These are phyloP conservation scores for Aspergillus pseudonomiae DNA, from an alignment of 2,329 filamentous ascomycete species.

Conservation along the genomic window DNA sequence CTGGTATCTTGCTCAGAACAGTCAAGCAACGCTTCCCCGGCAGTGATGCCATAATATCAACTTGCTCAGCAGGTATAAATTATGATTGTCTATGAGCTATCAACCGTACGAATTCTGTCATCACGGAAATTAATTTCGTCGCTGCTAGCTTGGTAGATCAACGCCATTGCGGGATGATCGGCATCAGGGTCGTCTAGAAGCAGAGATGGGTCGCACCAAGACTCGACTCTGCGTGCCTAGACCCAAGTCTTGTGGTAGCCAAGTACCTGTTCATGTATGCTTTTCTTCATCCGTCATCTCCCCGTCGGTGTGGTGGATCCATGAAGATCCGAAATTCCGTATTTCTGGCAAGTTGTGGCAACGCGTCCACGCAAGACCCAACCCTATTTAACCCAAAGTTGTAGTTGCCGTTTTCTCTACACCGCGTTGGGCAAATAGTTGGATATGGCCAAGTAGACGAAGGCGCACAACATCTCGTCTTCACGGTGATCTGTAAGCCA, in stretches of 20 bases:
- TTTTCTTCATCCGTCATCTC: background rate
- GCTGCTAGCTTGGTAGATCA: background rate
- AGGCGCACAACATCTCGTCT: background rate
- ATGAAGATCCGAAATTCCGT: background rate
- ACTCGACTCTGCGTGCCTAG: constrained; percentile 9
- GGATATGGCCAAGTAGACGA: background rate
- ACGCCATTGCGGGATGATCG: constrained; percentile 14
- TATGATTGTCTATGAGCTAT: background rate
- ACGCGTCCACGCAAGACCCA: background rate
- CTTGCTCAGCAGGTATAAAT: background rate
- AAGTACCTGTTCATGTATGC: background rate
- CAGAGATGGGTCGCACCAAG: background rate
- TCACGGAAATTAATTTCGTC: background rate
- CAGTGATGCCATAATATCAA: background rate
- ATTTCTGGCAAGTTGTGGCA: background rate
- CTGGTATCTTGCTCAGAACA: background rate
- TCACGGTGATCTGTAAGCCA: background rate
- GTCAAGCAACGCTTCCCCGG: background rate
- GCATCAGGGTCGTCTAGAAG: constrained; percentile 16
- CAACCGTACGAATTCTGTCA: background rate
- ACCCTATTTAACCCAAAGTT: background rate
- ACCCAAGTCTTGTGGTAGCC: constrained; percentile 5
- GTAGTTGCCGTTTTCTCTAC: background rate
- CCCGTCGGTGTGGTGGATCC: background rate
- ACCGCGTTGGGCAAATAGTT: background rate